phyloP scores from a whole-genome alignment of 176 grass and related monocot species.

The Rhynchospora pubera region DNA sequence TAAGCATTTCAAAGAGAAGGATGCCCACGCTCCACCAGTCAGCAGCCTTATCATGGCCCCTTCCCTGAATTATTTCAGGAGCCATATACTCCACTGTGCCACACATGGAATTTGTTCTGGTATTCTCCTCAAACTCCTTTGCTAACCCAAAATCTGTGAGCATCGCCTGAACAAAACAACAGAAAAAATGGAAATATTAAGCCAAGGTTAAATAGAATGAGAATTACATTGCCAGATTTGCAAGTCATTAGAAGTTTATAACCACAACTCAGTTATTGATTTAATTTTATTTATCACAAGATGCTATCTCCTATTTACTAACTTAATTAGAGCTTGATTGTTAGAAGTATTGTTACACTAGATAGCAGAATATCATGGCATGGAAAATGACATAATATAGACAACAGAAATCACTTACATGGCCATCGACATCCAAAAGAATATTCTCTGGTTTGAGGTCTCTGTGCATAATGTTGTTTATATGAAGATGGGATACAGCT shows the following conservation, averaged over 20 bases:
- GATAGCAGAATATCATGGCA: neutral
- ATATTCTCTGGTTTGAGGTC: slow-evolving; percentile 99
- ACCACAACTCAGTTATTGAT: neutral
- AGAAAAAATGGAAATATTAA: neutral
- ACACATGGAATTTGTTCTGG: slow-evolving; percentile 93
- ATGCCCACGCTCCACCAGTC: slow-evolving; percentile 99
- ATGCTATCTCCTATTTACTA: neutral
- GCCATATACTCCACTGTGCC: slow-evolving; percentile 98
- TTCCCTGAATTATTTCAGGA: slow-evolving; percentile 83
- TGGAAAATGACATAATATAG: neutral
- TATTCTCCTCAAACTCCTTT: slow-evolving; percentile 96
- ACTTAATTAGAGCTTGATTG: neutral
- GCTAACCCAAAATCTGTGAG: slow-evolving; percentile 93
- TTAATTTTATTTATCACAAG: neutral
- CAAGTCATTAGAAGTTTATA: neutral
- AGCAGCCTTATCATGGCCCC: slow-evolving; percentile 94
- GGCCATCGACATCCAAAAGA: slow-evolving; percentile 78
- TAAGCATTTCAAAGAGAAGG: slow-evolving; percentile 99
- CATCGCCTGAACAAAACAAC: slow-evolving; percentile 48
- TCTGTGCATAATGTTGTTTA: slow-evolving; percentile 93
- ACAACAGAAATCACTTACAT: slow-evolving; percentile 47
- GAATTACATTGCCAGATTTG: neutral
- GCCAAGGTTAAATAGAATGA: neutral
- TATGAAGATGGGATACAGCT: slow-evolving; percentile 83
- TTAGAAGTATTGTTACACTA: neutral